Evolutionary conservation across 2,329 filamentous ascomycete genomes (phyloP), one percentile per base, ranked within the genome.

Genomic region (Penicillium verrucosum): DNA sequence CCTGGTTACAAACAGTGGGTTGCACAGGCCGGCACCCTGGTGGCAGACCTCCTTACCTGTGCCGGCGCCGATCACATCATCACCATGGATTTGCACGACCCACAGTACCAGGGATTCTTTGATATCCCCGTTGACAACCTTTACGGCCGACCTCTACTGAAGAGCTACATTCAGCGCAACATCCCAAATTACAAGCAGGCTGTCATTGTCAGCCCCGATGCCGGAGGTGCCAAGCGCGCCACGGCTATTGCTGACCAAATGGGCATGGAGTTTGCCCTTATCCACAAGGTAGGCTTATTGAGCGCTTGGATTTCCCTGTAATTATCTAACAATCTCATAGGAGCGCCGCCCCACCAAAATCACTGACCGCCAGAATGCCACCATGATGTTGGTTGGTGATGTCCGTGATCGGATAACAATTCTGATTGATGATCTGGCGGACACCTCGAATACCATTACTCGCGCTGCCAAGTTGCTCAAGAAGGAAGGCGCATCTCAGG

Each of bases 1-100:
- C 90, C 92, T 8, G 94, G 94, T 49, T 99, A 99, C 76, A 94
- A 94, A 79, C 91, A 96, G 78, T 99, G 94, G 94, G 93, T 99
- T 61, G 94, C 94, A 23, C 94, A 97, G 78, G 92, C 94, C 41
- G 94, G 94, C 58, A 97, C 92, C 30, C 83, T 99, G 56, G 89
- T 99, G 47, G 94, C 94, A 49, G 92, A 97, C 73, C 85, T 99
- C 43, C 81, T 99, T 63, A 97, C 92, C 40, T 97, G 92, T 76
- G 93, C 94, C 61, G 94, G 94, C 63, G 92, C 94, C 44, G 93
- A 99, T 74, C 94, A 97, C 75, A 88, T 94, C 72, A 97, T 97
- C 73, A 97, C 93, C 32, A 95, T 99, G 89, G 94, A 99, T 71
- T 83, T 99, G 51, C 91, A 94, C 73, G 93, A 97, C 74, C 89